A percentile compares a stretch with the other conserved stretches of the same genome.
Conservation (phyloP, 2,329 filamentous ascomycete genomes). For the Trichoderma gracile region DNA sequence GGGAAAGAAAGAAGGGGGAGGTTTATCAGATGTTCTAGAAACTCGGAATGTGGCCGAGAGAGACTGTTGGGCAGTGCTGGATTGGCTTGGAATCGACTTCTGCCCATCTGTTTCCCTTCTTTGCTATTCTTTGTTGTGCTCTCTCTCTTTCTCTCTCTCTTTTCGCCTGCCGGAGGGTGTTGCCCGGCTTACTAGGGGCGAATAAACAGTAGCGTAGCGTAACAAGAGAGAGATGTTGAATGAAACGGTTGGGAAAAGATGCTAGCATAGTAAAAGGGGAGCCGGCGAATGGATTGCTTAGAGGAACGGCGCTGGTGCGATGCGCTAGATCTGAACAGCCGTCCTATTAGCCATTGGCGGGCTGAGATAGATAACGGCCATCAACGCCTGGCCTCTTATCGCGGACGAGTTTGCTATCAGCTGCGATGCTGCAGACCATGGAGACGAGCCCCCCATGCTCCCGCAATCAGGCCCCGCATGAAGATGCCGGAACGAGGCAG, state of each 20-base stretch:
- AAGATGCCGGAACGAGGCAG: conserved; percentile 1
- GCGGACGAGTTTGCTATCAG: not conserved
- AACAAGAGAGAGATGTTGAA: too few relatives aligned
- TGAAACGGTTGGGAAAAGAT: too few relatives aligned
- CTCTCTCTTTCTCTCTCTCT: too few relatives aligned
- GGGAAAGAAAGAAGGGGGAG: too few relatives aligned
- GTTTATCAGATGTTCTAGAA: not conserved
- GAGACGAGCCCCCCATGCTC: conserved; percentile 4
- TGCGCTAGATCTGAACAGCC: not conserved
- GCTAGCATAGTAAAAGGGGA: too few relatives aligned
- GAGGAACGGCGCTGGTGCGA: too few relatives aligned
- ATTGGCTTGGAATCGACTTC: not conserved
- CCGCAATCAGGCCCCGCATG: conserved; percentile 16
- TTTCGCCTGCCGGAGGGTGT: too few relatives aligned
- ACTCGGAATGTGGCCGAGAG: not conserved
- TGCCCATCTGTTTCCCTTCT: not conserved
- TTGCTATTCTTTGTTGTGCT: too few relatives aligned
- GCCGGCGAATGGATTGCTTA: too few relatives aligned
- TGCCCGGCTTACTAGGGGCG: too few relatives aligned
- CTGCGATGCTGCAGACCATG: not conserved
- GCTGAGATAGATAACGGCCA: conserved; percentile 2
- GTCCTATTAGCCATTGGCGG: not conserved
- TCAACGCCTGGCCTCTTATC: conserved; percentile 1
- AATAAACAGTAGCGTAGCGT: too few relatives aligned
- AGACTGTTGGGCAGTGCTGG: not conserved